A percentile compares a stretch with the other conserved stretches of the same genome.
Evolutionary conservation across 768 basidiomycete genomes (phyloP).

Genomic region (Russula foetens): DNA sequence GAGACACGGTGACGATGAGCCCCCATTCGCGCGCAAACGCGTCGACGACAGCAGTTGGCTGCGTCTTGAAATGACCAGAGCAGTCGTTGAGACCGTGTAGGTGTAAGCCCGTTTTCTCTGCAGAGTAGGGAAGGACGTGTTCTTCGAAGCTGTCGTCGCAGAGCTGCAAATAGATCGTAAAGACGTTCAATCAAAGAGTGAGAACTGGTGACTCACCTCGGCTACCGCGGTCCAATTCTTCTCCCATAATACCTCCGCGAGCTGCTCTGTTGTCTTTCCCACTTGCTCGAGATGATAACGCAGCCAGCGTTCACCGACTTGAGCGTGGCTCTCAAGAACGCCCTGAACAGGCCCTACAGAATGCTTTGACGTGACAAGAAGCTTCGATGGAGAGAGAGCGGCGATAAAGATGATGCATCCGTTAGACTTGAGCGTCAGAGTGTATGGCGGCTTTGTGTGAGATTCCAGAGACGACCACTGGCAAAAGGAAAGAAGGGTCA

Average conservation of each 20-base stretch:
- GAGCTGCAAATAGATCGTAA: constrained; percentile 43
- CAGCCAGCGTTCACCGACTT: constrained; percentile 82
- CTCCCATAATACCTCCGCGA: constrained; percentile 71
- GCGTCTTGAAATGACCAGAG: constrained; percentile 59
- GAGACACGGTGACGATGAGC: constrained; percentile 70
- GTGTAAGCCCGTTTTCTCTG: constrained; percentile 82
- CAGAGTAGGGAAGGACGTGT: constrained; percentile 81
- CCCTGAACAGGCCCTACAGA: constrained; percentile 56
- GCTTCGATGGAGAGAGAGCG: constrained; percentile 62
- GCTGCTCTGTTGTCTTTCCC: constrained; percentile 61
- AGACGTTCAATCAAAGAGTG: background rate
- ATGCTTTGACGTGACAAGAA: constrained; percentile 91
- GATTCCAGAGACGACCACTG: constrained; percentile 71
- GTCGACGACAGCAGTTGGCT: constrained; percentile 57
- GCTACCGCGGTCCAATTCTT: constrained; percentile 85
- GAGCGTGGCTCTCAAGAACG: constrained; percentile 55
- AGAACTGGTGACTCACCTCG: constrained; percentile 53
- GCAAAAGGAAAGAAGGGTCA: background rate
- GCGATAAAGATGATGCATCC: constrained; percentile 96
- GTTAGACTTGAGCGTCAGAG: constrained; percentile 87
- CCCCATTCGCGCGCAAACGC: constrained; percentile 87
- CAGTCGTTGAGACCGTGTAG: constrained; percentile 85
- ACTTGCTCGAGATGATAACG: constrained; percentile 50
- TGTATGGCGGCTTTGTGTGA: constrained; percentile 71
- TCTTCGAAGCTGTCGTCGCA: constrained; percentile 98